Percentiles rank a stretch among this genome's conserved stretches.
Evolutionary conservation across 1,284 basidiomycete species (phyloP).

Genomic region (Pseudozyma sp.): DNA sequence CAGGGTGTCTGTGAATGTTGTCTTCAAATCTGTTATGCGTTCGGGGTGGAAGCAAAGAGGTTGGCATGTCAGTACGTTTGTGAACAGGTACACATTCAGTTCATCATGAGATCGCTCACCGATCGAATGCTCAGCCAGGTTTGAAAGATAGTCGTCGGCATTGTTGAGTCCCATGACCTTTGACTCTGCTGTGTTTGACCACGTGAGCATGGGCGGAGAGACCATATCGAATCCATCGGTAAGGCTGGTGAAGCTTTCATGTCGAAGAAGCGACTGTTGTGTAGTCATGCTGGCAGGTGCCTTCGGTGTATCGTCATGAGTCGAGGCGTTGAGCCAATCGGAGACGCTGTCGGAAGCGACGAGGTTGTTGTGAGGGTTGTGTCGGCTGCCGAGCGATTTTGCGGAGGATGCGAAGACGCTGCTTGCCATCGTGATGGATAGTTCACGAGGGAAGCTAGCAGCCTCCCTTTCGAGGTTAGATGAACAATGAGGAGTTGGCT

Average conservation of each 20-base stretch:
- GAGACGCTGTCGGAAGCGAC: slow-evolving; percentile 35
- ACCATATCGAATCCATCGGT: slow-evolving; percentile 48
- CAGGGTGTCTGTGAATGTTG: slow-evolving; percentile 33
- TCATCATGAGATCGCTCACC: slow-evolving; percentile 13
- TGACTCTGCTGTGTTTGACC: slow-evolving; percentile 26
- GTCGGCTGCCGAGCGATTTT: slow-evolving; percentile 46
- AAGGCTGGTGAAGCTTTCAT: slow-evolving; percentile 36
- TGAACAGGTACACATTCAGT: not conserved
- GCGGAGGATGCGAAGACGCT: slow-evolving; percentile 26
- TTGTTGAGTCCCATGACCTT: slow-evolving; percentile 35
- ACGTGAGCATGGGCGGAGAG: slow-evolving; percentile 25
- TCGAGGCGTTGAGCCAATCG: slow-evolving; percentile 34
- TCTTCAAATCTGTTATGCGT: slow-evolving; percentile 32
- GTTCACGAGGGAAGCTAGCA: slow-evolving; percentile 16
- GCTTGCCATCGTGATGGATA: slow-evolving; percentile 28
- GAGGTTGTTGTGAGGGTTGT: slow-evolving; percentile 46
- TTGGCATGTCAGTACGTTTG: not conserved
- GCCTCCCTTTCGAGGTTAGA: slow-evolving; percentile 5
- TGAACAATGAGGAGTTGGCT: not conserved
- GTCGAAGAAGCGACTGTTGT: slow-evolving; percentile 16
- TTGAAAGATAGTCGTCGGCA: slow-evolving; percentile 36
- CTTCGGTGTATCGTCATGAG: slow-evolving; percentile 38
- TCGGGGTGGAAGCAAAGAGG: not conserved
- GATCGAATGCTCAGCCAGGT: slow-evolving; percentile 31
- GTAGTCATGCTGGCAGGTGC: not conserved